Evolutionary conservation across 225 moss, liverwort and hornwort genomes (phyloP).

Genomic region (Takakia lepidozioides): DNA sequence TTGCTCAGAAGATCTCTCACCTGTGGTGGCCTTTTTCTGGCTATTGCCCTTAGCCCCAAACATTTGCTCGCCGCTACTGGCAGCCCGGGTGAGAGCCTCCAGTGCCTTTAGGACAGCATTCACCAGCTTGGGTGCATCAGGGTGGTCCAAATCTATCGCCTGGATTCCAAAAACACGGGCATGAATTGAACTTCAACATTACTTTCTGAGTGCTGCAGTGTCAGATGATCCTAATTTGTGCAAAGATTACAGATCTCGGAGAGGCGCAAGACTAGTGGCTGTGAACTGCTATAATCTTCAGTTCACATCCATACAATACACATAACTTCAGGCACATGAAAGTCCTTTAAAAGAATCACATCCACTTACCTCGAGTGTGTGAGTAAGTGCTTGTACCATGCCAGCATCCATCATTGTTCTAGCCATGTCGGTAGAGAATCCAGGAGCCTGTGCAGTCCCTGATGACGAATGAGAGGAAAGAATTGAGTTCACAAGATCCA

Average conservation of each 20-base stretch:
- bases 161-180: too few relatives aligned
- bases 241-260: too few relatives aligned
- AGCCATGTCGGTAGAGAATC: slow-evolving; percentile 86
- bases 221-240: too few relatives aligned
- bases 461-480: slow-evolving; percentile 83
- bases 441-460: slow-evolving; percentile 71
- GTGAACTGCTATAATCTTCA: too few relatives aligned
- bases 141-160: slow-evolving; percentile 90
- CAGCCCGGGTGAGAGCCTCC: slow-evolving; percentile 81
- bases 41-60: slow-evolving; percentile 40
- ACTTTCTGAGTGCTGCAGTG: neutral
- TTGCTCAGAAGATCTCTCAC: slow-evolving; percentile 43
- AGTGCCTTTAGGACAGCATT: slow-evolving; percentile 79
- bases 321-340: neutral
- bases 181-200: too few relatives aligned
- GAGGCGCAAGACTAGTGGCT: too few relatives aligned
- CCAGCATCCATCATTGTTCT: slow-evolving; percentile 96
- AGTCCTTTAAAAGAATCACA: too few relatives aligned
- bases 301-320: neutral
- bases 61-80: slow-evolving; percentile 46
- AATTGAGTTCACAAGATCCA: slow-evolving; percentile 89
- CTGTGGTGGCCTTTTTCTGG: slow-evolving; percentile 38
- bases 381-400: slow-evolving; percentile 85
- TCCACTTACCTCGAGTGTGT: slow-evolving; percentile 72
- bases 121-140: slow-evolving; percentile 89